A percentile compares a stretch with the other conserved stretches of the same genome.
These are phyloP conservation scores for Croton laevigatus DNA, from an alignment of 441 rosid species.

Conservation along the genomic window DNA sequence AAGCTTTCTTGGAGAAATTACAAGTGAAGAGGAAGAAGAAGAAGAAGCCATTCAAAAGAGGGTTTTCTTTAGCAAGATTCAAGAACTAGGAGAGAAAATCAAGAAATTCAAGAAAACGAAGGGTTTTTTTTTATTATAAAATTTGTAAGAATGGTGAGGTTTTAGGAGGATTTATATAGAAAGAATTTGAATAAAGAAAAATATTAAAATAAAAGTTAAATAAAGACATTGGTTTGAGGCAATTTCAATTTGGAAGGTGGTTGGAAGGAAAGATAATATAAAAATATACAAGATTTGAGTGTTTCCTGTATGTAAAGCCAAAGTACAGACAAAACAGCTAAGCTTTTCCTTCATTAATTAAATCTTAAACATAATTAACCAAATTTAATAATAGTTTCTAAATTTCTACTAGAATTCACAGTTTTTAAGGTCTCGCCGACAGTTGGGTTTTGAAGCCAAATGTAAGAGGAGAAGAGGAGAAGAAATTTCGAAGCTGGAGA, in stretches of 20 bases:
- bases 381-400: background rate
- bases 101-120: no score
- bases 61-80: background rate
- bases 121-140: no score
- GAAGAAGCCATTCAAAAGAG: slow-evolving; percentile 33
- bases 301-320: slow-evolving; percentile 24
- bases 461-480: background rate
- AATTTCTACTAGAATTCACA: background rate
- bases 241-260: slow-evolving; percentile 37
- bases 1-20: slow-evolving; percentile 70
- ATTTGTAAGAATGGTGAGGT: background rate
- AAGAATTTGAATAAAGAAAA: background rate
- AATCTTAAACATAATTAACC: background rate
- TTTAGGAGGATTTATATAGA: slow-evolving; percentile 18
- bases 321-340: slow-evolving; percentile 41
- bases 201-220: slow-evolving; percentile 10
- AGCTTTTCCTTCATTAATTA: slow-evolving; percentile 17
- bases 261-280: slow-evolving; percentile 35
- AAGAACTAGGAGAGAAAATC: no score
- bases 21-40: slow-evolving; percentile 34
- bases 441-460: slow-evolving; percentile 10
- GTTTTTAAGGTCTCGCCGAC: slow-evolving; percentile 33
- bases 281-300: slow-evolving; percentile 28
- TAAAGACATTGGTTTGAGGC: slow-evolving; percentile 24
- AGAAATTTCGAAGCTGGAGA: background rate